Conservation (phyloP, 2,329 filamentous ascomycete genomes). For the Hypoxylon sp. region DNA sequence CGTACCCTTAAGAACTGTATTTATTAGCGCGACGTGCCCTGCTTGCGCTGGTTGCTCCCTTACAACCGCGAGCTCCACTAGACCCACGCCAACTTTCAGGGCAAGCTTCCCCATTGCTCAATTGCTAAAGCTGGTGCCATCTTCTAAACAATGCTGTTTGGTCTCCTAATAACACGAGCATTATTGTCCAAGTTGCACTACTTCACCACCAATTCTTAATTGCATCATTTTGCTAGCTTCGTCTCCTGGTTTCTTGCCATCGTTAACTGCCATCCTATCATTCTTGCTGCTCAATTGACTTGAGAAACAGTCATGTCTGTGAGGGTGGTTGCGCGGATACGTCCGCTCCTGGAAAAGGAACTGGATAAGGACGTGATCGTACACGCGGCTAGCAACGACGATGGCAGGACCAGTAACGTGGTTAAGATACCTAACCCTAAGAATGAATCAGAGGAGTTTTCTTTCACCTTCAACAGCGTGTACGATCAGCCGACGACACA, state of each 20-base stretch:
- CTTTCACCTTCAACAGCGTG: constrained; percentile 94
- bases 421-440: constrained; percentile 95
- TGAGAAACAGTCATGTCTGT: constrained; percentile 70
- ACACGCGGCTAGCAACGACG: constrained; percentile 72
- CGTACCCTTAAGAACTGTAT: too few species aligned
- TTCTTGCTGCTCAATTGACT: constrained; percentile 22
- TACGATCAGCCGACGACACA: constrained; percentile 87
- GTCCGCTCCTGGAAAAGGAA: constrained; percentile 89
- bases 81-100: constrained; percentile 27
- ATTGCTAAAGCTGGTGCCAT: constrained; percentile 36
- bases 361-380: constrained; percentile 91
- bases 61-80: constrained; percentile 34
- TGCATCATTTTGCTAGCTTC: constrained; percentile 28
- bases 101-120: constrained; percentile 37
- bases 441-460: constrained; percentile 91
- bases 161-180: constrained; percentile 28
- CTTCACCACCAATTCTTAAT: constrained; percentile 16
- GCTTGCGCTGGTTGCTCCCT: constrained; percentile 36
- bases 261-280: constrained; percentile 1
- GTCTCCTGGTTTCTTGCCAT: neutral
- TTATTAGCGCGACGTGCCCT: constrained; percentile 13
- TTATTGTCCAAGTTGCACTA: constrained; percentile 26
- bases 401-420: constrained; percentile 74
- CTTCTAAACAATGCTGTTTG: constrained; percentile 37
- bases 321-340: constrained; percentile 89